Conservation (phyloP, 2,329 filamentous ascomycete genomes). For the Trichoderma sp. region DNA sequence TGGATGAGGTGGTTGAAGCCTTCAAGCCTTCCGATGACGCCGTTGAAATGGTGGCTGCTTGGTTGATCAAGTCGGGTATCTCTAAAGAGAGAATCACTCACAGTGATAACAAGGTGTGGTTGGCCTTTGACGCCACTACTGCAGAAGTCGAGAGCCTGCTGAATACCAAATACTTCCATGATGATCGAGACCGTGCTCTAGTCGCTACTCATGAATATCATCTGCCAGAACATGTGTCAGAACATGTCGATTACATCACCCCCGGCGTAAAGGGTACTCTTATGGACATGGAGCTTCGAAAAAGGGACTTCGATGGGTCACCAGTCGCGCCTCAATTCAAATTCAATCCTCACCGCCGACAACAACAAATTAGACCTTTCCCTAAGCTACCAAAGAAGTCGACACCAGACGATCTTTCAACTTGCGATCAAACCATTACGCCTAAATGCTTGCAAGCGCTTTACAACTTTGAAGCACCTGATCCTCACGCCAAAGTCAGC, state of each 20-base stretch:
- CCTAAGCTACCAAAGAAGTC: not conserved
- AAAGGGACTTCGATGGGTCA: not conserved
- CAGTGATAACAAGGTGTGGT: conserved; percentile 52
- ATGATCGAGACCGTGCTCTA: conserved; percentile 34
- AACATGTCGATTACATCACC: conserved; percentile 44
- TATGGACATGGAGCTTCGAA: conserved; percentile 22
- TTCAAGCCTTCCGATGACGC: conserved; percentile 46
- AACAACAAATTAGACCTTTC: conserved; percentile 3
- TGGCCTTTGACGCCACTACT: conserved; percentile 22
- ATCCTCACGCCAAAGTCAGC: conserved; percentile 30
- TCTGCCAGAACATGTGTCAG: conserved; percentile 38
- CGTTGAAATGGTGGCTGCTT: conserved; percentile 51
- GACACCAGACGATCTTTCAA: not conserved
- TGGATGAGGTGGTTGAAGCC: conserved; percentile 43
- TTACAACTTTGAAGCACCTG: conserved; percentile 39
- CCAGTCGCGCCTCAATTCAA: not conserved
- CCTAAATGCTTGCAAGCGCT: conserved; percentile 55
- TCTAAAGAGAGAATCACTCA: conserved; percentile 47
- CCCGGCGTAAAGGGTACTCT: conserved; percentile 35
- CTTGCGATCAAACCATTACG: conserved; percentile 58
- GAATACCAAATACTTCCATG: conserved; percentile 53
- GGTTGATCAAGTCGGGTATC: conserved; percentile 55
- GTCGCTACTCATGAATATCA: conserved; percentile 45
- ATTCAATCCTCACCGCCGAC: not conserved
- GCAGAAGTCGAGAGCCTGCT: conserved; percentile 49